phyloP scores from a whole-genome alignment of 2,329 filamentous ascomycete species.

The Juglanconis sp. region DNA sequence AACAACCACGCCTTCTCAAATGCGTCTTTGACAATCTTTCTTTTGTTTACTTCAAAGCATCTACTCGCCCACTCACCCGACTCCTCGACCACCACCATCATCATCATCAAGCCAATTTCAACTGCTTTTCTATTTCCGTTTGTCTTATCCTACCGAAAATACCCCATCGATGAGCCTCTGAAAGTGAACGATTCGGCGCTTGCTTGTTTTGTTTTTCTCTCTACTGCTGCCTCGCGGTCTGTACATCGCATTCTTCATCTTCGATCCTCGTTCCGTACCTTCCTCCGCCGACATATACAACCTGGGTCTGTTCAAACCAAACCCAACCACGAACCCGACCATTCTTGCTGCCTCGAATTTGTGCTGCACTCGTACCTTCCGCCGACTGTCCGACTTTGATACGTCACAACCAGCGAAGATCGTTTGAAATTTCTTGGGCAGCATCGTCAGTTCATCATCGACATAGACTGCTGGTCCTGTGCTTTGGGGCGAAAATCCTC shows the following conservation, averaged over 20 bases:
- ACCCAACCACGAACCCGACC: background rate
- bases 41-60: constrained; percentile 23
- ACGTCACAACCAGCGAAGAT: constrained; percentile 12
- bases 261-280: constrained; percentile 17
- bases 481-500: constrained; percentile 14
- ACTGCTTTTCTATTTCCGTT: constrained; percentile 29
- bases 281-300: constrained; percentile 11
- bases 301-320: too few relatives aligned
- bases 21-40: constrained; percentile 29
- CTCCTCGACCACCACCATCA: constrained; percentile 27
- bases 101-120: constrained; percentile 22
- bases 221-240: constrained; percentile 12
- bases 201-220: constrained; percentile 24
- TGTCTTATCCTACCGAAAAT: constrained; percentile 34
- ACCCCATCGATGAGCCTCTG: constrained; percentile 45
- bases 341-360: background rate
- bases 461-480: constrained; percentile 18
- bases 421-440: constrained; percentile 8
- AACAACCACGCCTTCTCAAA: constrained; percentile 14
- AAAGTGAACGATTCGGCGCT: constrained; percentile 41
- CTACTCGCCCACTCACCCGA: constrained; percentile 24
- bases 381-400: background rate
- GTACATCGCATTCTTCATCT: constrained; percentile 13
- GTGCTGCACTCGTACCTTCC: constrained; percentile 1
- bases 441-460: constrained; percentile 18